A percentile compares a stretch with the other conserved stretches of the same genome.
Evolutionary conservation across 1,284 basidiomycete species (phyloP).

Genomic region (Cryptococcus maquisensis): DNA sequence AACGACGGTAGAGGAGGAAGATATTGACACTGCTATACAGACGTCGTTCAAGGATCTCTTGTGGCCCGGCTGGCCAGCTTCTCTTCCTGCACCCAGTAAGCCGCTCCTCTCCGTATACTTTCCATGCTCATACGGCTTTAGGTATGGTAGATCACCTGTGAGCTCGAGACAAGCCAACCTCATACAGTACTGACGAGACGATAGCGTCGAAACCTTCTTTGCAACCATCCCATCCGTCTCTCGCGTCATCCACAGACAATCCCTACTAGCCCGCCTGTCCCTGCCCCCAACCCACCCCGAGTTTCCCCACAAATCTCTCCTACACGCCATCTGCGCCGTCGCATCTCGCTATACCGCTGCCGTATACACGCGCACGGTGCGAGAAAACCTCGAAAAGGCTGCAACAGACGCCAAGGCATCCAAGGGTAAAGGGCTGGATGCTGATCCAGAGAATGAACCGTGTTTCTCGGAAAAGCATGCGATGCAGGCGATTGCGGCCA

Average conservation of each 20-base stretch:
- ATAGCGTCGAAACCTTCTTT: constrained; percentile 45
- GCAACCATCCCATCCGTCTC: constrained; percentile 36
- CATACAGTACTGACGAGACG: neutral
- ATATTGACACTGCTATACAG: too few relatives aligned
- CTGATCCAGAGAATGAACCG: constrained; percentile 1
- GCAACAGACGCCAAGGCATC: constrained; percentile 10
- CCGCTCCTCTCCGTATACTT: neutral
- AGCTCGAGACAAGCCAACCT: too few relatives aligned
- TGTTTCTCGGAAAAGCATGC: constrained; percentile 34
- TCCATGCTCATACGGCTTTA: neutral
- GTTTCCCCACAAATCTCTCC: constrained; percentile 47
- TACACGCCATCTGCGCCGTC: constrained; percentile 50
- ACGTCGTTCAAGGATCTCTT: constrained; percentile 19
- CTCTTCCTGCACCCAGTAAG: constrained; percentile 44
- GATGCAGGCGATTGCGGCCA: constrained; percentile 16
- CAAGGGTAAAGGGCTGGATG: constrained; percentile 11
- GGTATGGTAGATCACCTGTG: too few relatives aligned
- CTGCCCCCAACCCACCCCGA: constrained; percentile 46
- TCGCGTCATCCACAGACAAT: constrained; percentile 38
- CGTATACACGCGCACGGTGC: constrained; percentile 19
- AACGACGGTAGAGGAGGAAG: too few relatives aligned
- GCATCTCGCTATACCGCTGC: constrained; percentile 42
- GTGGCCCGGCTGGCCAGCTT: constrained; percentile 43
- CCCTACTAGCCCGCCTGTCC: constrained; percentile 43
- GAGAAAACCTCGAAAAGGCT: constrained; percentile 13